phyloP scores from a whole-genome alignment of 2,329 filamentous ascomycete species.

The Onygena corvina region DNA sequence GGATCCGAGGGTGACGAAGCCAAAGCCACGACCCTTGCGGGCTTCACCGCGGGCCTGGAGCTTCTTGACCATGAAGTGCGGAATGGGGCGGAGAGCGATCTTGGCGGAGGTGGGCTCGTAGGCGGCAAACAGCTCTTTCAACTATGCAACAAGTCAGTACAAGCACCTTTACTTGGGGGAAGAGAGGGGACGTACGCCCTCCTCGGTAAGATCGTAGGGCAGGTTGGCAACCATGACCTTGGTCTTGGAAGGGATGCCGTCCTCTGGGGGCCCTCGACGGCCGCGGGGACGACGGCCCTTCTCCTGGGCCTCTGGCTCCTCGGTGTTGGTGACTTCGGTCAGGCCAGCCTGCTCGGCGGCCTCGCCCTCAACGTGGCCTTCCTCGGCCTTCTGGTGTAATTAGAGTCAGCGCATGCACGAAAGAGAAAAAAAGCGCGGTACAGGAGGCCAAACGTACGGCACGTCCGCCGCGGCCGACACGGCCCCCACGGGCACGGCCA shows the following conservation, averaged over 20 bases:
- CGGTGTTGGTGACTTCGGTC: slow-evolving; percentile 45
- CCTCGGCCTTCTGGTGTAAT: slow-evolving; percentile 16
- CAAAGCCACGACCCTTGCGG: slow-evolving; percentile 97
- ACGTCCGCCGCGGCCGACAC: slow-evolving; percentile 55
- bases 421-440: background rate
- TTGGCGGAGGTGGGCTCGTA: slow-evolving; percentile 92
- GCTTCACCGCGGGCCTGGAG: slow-evolving; percentile 94
- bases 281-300: slow-evolving; percentile 46
- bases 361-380: slow-evolving; percentile 33
- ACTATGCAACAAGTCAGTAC: slow-evolving; percentile 42
- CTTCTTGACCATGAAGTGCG: slow-evolving; percentile 99
- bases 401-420: slow-evolving; percentile 8
- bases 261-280: slow-evolving; percentile 90
- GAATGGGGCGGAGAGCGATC: slow-evolving; percentile 96
- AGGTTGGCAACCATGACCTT: slow-evolving; percentile 99
- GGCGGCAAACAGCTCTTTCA: slow-evolving; percentile 89
- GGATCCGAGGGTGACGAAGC: slow-evolving; percentile 89
- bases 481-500: slow-evolving; percentile 52
- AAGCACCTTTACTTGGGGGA: background rate
- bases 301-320: slow-evolving; percentile 27
- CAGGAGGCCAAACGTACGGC: slow-evolving; percentile 42
- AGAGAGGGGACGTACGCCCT: slow-evolving; percentile 55
- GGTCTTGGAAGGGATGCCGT: slow-evolving; percentile 95
- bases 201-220: slow-evolving; percentile 93
- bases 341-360: slow-evolving; percentile 46